Conservation (phyloP, 306 rosid genomes). For the Hylodesmum podocarpum region DNA sequence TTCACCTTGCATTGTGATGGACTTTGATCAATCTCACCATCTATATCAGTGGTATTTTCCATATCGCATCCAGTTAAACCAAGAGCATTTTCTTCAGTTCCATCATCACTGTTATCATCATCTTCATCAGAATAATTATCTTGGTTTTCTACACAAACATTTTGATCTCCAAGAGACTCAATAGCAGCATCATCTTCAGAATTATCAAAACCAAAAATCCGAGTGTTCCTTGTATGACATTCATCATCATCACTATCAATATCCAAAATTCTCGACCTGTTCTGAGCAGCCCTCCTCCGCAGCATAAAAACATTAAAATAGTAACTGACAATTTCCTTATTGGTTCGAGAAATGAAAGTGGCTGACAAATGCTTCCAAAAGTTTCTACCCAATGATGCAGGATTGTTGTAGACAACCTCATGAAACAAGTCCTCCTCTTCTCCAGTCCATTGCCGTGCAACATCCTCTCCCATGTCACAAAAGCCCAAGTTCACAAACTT, state of each 20-base stretch:
- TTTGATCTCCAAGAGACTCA: constrained; percentile 46
- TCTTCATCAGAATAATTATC: constrained; percentile 44
- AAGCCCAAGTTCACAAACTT: constrained; percentile 55
- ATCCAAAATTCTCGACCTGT: constrained; percentile 43
- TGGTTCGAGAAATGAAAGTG: constrained; percentile 43
- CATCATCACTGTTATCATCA: constrained; percentile 37
- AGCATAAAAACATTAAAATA: constrained; percentile 62
- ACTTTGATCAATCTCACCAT: background rate
- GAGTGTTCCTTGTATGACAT: constrained; percentile 36
- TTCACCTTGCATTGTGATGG: constrained; percentile 4
- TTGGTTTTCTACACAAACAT: constrained; percentile 22
- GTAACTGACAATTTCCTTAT: constrained; percentile 48
- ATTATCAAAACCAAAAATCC: constrained; percentile 18
- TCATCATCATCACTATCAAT: constrained; percentile 70
- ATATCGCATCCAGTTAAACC: constrained; percentile 16
- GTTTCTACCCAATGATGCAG: constrained; percentile 49
- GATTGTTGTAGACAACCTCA: constrained; percentile 52
- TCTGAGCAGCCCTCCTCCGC: constrained; percentile 51
- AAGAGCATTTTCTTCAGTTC: background rate
- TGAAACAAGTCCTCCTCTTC: constrained; percentile 52
- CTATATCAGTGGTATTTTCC: constrained; percentile 5
- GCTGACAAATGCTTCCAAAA: constrained; percentile 54
- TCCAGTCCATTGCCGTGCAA: constrained; percentile 49
- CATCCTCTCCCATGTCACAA: constrained; percentile 53
- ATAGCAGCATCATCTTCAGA: constrained; percentile 57